These are phyloP conservation scores for Wickerhamiella bombiphila DNA, from an alignment of 805 yeast species.

Conservation along the genomic window DNA sequence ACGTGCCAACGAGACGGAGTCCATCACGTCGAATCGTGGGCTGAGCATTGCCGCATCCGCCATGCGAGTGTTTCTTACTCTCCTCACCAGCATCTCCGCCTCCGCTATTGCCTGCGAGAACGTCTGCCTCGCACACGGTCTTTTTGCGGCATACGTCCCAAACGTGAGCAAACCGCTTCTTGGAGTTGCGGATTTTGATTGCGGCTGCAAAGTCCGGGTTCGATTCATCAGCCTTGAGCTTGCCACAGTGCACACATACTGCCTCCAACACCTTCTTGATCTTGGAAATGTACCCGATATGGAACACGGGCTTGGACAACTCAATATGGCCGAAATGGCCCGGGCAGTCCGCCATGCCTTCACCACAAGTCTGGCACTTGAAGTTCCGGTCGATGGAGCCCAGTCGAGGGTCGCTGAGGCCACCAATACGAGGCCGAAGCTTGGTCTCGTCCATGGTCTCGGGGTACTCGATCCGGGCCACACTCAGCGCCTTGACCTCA, in stretches of 20 bases:
- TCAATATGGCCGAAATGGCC: slow-evolving; percentile 99
- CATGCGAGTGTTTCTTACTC: slow-evolving; percentile 40
- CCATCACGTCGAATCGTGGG: slow-evolving; percentile 96
- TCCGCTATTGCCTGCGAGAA: slow-evolving; percentile 36
- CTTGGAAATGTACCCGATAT: slow-evolving; percentile 79
- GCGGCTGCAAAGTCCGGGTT: slow-evolving; percentile 78
- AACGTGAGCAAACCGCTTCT: slow-evolving; percentile 90
- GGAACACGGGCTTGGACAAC: slow-evolving; percentile 95
- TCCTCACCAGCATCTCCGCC: slow-evolving; percentile 25
- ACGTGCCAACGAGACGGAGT: slow-evolving; percentile 90
- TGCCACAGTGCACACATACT: slow-evolving; percentile 98
- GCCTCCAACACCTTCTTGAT: slow-evolving; percentile 92
- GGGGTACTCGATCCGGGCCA: slow-evolving; percentile 94
- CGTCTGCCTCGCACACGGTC: slow-evolving; percentile 88
- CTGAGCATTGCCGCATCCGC: slow-evolving; percentile 97
- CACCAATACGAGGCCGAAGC: slow-evolving; percentile 89
- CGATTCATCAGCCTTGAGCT: slow-evolving; percentile 70
- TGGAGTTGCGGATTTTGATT: slow-evolving; percentile 77
- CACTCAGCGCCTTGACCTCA: slow-evolving; percentile 92
- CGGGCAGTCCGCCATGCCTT: slow-evolving; percentile 98
- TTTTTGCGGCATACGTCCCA: slow-evolving; percentile 88
- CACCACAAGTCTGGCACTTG: slow-evolving; percentile 98
- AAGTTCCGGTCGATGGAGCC: slow-evolving; percentile 95
- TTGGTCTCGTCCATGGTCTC: slow-evolving; percentile 99
- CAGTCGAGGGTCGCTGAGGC: slow-evolving; percentile 89